Evolutionary conservation across 2,329 filamentous ascomycete species (phyloP).

Genomic region (Lachnellula subtilissima): DNA sequence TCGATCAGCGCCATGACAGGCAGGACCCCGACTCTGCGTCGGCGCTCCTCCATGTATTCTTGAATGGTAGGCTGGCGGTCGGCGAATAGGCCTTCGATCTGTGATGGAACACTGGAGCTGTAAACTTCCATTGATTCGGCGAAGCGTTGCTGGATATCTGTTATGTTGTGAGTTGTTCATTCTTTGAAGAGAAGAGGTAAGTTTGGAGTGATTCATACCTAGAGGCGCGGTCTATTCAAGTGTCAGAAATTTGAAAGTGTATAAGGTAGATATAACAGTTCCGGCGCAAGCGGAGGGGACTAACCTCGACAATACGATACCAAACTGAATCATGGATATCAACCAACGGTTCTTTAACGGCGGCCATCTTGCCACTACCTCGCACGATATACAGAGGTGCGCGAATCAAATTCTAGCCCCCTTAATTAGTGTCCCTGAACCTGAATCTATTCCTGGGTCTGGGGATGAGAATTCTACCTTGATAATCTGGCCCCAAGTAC

Average conservation of each 20-base stretch:
- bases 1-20: slow-evolving; percentile 9
- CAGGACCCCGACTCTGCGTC: slow-evolving; percentile 3
- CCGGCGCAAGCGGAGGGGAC: neutral
- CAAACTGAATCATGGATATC: slow-evolving; percentile 7
- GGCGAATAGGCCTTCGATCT: neutral
- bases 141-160: slow-evolving; percentile 3
- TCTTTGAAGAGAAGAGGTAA: too few relatives aligned
- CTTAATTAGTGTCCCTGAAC: too few relatives aligned
- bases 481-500: too few relatives aligned
- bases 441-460: too few relatives aligned
- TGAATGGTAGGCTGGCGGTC: neutral
- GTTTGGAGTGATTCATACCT: too few relatives aligned
- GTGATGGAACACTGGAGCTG: slow-evolving; percentile 1
- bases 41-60: slow-evolving; percentile 2
- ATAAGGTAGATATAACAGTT: neutral
- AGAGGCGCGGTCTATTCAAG: too few relatives aligned
- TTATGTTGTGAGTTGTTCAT: too few relatives aligned
- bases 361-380: too few relatives aligned
- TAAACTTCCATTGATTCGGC: slow-evolving; percentile 3
- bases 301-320: neutral
- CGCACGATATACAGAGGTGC: too few relatives aligned
- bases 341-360: neutral
- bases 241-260: neutral
- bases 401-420: too few relatives aligned
- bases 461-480: too few relatives aligned